Percentiles rank a stretch among this genome's conserved stretches.
phyloP scores from a whole-genome alignment of 345 rosid genomes.

The Eutrema japonicum region DNA sequence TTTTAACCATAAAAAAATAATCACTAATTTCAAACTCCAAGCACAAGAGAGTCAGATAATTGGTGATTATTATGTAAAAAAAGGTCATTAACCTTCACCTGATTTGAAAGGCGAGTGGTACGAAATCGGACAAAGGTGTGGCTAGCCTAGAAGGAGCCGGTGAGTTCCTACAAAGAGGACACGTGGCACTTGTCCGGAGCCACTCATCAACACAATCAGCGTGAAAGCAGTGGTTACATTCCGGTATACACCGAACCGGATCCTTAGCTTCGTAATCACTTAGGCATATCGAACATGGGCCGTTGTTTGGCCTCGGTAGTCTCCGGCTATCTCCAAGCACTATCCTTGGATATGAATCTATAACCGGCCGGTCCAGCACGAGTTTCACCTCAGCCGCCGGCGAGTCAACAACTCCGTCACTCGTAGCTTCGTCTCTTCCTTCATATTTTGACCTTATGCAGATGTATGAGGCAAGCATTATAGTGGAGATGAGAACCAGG shows the following conservation, averaged over 20 bases:
- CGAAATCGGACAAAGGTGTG: slow-evolving; percentile 68
- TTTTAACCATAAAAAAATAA: background rate
- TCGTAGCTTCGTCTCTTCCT: slow-evolving; percentile 1
- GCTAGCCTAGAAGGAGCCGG: slow-evolving; percentile 52
- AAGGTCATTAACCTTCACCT: slow-evolving; percentile 50
- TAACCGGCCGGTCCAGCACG: slow-evolving; percentile 50
- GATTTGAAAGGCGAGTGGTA: slow-evolving; percentile 51
- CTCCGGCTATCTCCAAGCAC: slow-evolving; percentile 66
- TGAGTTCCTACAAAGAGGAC: slow-evolving; percentile 78
- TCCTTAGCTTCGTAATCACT: slow-evolving; percentile 61
- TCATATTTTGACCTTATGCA: slow-evolving; percentile 59
- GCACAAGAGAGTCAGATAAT: background rate
- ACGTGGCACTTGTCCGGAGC: slow-evolving; percentile 69
- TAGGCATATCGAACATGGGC: slow-evolving; percentile 71
- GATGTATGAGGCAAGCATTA: slow-evolving; percentile 76
- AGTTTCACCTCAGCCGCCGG: slow-evolving; percentile 37
- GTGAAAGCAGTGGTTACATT: slow-evolving; percentile 78
- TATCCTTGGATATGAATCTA: slow-evolving; percentile 62
- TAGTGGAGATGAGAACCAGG: slow-evolving; percentile 72
- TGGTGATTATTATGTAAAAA: background rate
- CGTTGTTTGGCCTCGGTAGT: slow-evolving; percentile 61
- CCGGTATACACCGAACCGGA: slow-evolving; percentile 60
- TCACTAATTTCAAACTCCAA: slow-evolving; percentile 10
- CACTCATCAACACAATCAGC: slow-evolving; percentile 71
- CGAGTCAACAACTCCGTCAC: slow-evolving; percentile 26